A percentile compares a stretch with the other conserved stretches of the same genome.
These are phyloP conservation scores for Verbascum thapsus DNA, from an alignment of 257 asterid genomes.

Conservation along the genomic window DNA sequence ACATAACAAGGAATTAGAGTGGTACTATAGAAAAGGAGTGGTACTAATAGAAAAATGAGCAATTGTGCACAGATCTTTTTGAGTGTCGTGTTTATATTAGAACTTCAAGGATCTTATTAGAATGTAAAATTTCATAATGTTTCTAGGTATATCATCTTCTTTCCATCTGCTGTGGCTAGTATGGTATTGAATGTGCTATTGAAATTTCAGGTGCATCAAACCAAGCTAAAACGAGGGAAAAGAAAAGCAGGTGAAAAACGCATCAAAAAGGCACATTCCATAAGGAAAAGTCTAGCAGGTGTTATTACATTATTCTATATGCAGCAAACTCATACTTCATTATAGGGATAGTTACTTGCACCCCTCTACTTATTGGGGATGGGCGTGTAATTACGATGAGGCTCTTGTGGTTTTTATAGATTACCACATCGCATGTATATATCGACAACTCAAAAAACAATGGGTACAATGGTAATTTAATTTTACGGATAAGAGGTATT, in stretches of 20 bases:
- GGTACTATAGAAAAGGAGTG: neutral
- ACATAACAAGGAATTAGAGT: neutral
- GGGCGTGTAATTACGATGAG: too few species aligned
- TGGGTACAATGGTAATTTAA: too few species aligned
- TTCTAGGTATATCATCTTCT: neutral
- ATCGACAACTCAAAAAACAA: too few species aligned
- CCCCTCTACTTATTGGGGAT: too few species aligned
- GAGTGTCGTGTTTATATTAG: neutral
- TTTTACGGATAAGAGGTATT: too few species aligned
- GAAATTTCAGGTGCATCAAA: conserved; percentile 39
- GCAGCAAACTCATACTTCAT: neutral
- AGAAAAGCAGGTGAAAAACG: conserved; percentile 38
- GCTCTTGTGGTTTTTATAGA: too few species aligned
- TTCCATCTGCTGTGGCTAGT: conserved; percentile 16
- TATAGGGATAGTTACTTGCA: too few species aligned
- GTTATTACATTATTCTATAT: conserved; percentile 25
- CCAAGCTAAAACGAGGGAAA: conserved; percentile 22
- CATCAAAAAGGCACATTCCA: conserved; percentile 45
- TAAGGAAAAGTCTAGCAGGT: conserved; percentile 90
- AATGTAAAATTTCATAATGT: conserved; percentile 12
- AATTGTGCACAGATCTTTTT: neutral
- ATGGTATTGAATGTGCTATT: conserved; percentile 11
- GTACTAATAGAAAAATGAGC: conserved; percentile 11
- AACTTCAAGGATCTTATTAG: conserved; percentile 13
- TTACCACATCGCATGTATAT: too few species aligned